These are phyloP conservation scores for Leccinum variicolor DNA, from an alignment of 768 basidiomycete genomes.

Conservation along the genomic window DNA sequence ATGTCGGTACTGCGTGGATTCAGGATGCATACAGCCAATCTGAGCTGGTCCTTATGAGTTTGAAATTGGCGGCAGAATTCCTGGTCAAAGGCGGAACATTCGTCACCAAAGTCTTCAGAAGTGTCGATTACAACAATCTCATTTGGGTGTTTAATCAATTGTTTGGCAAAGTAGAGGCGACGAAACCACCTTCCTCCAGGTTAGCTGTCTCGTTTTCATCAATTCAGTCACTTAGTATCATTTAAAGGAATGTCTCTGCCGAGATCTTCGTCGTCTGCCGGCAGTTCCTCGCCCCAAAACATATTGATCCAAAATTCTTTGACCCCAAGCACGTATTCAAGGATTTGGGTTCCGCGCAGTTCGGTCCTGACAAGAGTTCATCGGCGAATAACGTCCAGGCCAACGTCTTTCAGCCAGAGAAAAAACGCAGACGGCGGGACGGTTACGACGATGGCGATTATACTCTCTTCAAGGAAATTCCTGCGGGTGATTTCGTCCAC, in stretches of 20 bases:
- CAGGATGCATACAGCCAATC: slow-evolving; percentile 98
- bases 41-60: slow-evolving; percentile 91
- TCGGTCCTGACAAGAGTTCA: slow-evolving; percentile 48
- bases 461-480: slow-evolving; percentile 74
- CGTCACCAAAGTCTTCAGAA: slow-evolving; percentile 97
- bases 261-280: slow-evolving; percentile 99
- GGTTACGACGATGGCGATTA: slow-evolving; percentile 96
- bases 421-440: slow-evolving; percentile 88
- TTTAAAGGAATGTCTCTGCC: slow-evolving; percentile 88
- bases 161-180: slow-evolving; percentile 95
- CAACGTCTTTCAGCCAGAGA: slow-evolving; percentile 97
- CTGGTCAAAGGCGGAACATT: slow-evolving; percentile 91
- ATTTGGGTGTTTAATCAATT: slow-evolving; percentile 99
- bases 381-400: slow-evolving; percentile 69
- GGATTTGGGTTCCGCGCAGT: slow-evolving; percentile 57
- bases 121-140: slow-evolving; percentile 96
- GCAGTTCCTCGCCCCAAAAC: slow-evolving; percentile 90
- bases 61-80: slow-evolving; percentile 95
- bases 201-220: slow-evolving; percentile 31
- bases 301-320: slow-evolving; percentile 97
- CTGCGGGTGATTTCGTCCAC: slow-evolving; percentile 69
- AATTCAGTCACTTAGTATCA: background rate
- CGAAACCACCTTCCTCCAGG: slow-evolving; percentile 97
- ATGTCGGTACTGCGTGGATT: slow-evolving; percentile 98
- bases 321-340: slow-evolving; percentile 98